These are phyloP conservation scores for Fagopyrum esculentum DNA, from an alignment of 148 eudicot genomes.

Conservation along the genomic window DNA sequence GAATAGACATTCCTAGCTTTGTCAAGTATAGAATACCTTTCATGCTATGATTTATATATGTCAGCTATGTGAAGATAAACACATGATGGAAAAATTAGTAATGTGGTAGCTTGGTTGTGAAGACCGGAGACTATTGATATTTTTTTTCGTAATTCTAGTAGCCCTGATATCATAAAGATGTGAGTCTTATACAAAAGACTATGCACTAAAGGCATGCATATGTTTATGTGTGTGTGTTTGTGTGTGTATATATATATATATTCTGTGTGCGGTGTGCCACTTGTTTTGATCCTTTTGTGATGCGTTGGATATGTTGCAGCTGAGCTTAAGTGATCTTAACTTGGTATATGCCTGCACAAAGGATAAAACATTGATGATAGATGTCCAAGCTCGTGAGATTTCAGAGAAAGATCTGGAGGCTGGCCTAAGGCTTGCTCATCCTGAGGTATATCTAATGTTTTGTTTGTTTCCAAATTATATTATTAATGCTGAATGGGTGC, in stretches of 20 bases:
- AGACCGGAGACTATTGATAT: not conserved
- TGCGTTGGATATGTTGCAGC: constrained; percentile 44
- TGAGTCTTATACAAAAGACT: not conserved
- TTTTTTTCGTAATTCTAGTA: not conserved
- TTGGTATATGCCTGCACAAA: constrained; percentile 95
- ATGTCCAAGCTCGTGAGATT: constrained; percentile 92
- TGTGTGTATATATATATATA: not conserved
- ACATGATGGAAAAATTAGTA: not conserved
- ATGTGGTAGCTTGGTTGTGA: not conserved
- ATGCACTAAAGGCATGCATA: not conserved
- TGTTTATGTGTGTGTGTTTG: too few species aligned
- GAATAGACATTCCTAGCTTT: too few species aligned
- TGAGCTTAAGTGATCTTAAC: constrained; percentile 81
- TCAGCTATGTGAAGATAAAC: not conserved
- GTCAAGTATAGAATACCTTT: too few species aligned
- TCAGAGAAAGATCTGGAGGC: constrained; percentile 83
- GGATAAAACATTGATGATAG: constrained; percentile 95
- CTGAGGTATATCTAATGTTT: constrained; percentile 42
- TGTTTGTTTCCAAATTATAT: not conserved
- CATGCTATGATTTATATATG: too few species aligned
- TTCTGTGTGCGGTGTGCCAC: not conserved
- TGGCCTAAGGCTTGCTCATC: constrained; percentile 88
- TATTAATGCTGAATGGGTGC: not conserved
- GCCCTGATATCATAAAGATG: not conserved
- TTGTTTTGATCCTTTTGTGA: constrained; percentile 9